Conservation (phyloP, 129 eudicot species). For the Oenanthe sinensis region DNA sequence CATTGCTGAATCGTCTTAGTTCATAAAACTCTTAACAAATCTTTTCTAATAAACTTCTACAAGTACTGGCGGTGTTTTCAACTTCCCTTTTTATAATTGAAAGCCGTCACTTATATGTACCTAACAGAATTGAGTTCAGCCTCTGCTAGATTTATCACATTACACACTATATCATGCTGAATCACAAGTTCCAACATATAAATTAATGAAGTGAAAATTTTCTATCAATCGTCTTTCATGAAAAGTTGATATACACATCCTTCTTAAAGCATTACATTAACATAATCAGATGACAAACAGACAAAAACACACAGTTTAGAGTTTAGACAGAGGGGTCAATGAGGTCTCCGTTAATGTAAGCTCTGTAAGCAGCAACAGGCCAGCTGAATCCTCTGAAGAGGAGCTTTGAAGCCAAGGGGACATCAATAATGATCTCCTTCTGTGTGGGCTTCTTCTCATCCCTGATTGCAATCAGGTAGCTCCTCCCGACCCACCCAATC, state of each 20-base stretch:
- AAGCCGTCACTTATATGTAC: not conserved
- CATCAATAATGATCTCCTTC: slow-evolving; percentile 95
- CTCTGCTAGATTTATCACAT: not conserved
- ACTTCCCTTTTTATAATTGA: too few species aligned
- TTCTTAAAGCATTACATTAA: not conserved
- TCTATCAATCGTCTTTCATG: not conserved
- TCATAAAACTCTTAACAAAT: not conserved
- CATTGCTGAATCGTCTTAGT: not conserved
- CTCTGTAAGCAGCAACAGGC: slow-evolving; percentile 99
- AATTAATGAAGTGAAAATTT: not conserved
- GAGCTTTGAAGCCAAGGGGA: slow-evolving; percentile 79
- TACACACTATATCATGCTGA: not conserved
- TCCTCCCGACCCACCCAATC: slow-evolving; percentile 99
- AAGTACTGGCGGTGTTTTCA: not conserved
- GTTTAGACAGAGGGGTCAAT: slow-evolving; percentile 62
- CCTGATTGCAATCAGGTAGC: slow-evolving; percentile 86
- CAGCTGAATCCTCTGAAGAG: slow-evolving; percentile 89
- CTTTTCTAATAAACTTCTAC: not conserved
- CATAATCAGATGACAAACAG: not conserved
- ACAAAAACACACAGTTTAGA: slow-evolving; percentile 16
- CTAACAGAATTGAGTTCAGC: not conserved
- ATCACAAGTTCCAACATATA: not conserved
- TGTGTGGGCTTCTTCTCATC: slow-evolving; percentile 92
- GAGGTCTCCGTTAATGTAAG: slow-evolving; percentile 73
- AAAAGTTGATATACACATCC: not conserved